phyloP scores from a whole-genome alignment of 2,329 filamentous ascomycete species.

The Capronia americana region DNA sequence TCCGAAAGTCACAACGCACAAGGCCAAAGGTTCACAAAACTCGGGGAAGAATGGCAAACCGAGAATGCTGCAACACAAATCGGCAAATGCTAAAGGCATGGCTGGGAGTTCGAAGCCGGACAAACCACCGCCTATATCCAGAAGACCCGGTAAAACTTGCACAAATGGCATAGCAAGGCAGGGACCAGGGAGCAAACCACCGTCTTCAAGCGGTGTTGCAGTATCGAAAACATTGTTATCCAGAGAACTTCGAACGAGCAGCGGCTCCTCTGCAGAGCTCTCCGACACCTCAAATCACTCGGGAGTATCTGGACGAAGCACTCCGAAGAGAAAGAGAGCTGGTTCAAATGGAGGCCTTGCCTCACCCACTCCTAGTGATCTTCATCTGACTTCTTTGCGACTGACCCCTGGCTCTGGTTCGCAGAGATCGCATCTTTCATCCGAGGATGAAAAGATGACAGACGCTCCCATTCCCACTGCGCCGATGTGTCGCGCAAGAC shows the following conservation, averaged over 20 bases:
- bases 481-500: constrained; percentile 24
- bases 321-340: constrained; percentile 36
- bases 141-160: not conserved
- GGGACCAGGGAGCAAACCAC: constrained; percentile 1
- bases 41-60: not conserved
- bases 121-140: constrained; percentile 12
- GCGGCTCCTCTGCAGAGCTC: constrained; percentile 21
- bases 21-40: not conserved
- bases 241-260: constrained; percentile 19
- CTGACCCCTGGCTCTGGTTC: constrained; percentile 31
- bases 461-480: constrained; percentile 13
- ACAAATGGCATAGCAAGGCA: not conserved
- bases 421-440: constrained; percentile 16
- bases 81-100: not conserved
- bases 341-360: constrained; percentile 18
- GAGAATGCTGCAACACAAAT: constrained; percentile 2
- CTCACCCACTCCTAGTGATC: constrained; percentile 33
- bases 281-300: constrained; percentile 28
- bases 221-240: constrained; percentile 1
- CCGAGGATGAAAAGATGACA: constrained; percentile 29
- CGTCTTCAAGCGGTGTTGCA: not conserved
- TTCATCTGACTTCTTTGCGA: constrained; percentile 34
- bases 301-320: constrained; percentile 24
- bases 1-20: not conserved
- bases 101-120: not conserved